Conservation (phyloP, 352 stramenopile species). For the Pythium myriotylum region DNA sequence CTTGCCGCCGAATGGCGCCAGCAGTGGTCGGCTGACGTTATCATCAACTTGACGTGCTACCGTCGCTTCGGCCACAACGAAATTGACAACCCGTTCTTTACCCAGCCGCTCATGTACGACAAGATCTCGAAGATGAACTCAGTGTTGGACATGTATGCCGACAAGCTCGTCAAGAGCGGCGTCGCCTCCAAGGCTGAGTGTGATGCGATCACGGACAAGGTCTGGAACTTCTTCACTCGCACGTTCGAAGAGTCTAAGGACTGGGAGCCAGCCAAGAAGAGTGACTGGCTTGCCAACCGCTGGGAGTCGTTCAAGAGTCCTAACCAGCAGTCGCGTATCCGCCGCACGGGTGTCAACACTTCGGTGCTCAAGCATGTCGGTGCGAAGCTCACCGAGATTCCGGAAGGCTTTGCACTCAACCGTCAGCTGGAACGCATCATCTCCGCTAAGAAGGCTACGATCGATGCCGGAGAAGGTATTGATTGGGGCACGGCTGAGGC, state of each 20-base stretch:
- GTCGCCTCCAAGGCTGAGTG: conserved; percentile 57
- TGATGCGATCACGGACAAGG: conserved; percentile 51
- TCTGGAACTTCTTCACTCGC: conserved; percentile 59
- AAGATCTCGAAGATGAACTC: conserved; percentile 87
- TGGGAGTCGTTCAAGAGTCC: conserved; percentile 98
- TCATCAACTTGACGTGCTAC: conserved; percentile 99
- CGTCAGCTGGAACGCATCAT: conserved; percentile 86
- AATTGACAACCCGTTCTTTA: conserved; percentile 89
- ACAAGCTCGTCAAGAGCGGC: conserved; percentile 67
- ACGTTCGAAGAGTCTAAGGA: conserved; percentile 78
- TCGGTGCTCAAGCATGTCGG: conserved; percentile 93
- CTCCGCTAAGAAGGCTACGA: conserved; percentile 71
- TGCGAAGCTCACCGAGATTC: conserved; percentile 76
- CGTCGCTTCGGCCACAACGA: conserved; percentile 99
- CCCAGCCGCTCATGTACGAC: conserved; percentile 88
- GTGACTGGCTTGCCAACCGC: conserved; percentile 94
- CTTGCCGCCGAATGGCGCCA: conserved; percentile 88
- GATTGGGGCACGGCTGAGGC: conserved; percentile 89
- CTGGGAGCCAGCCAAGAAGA: conserved; percentile 74
- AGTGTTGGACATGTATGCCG: conserved; percentile 71
- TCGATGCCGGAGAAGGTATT: conserved; percentile 78
- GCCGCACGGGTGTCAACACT: conserved; percentile 93
- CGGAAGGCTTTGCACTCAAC: conserved; percentile 79
- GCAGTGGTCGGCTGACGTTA: conserved; percentile 96
- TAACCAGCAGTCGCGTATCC: conserved; percentile 91